Evolutionary conservation across 1,139 yeast species (phyloP), one percentile per base, ranked within the genome.

Genomic region (Blastobotrys buckinghamii): DNA sequence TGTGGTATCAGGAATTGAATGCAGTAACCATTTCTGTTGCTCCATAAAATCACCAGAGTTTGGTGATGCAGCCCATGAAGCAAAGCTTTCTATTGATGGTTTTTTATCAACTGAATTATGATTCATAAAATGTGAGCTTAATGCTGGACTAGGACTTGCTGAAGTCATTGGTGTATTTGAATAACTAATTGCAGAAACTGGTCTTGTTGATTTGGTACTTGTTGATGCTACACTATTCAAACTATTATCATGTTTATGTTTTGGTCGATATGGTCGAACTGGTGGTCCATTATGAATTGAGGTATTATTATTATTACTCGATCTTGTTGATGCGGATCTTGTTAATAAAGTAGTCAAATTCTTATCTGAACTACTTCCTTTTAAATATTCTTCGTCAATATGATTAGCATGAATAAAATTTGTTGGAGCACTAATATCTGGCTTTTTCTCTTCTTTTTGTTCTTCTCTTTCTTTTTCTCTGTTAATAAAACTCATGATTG

Each of bases 321-420:
- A 36, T 12, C 34, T 47, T 13, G 47, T 43, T 19, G 53, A 47
- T 15, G 27, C 29, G n/a, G 53, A 33, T 24, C 49, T 40, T 17
- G 39, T 19, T 29, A 29, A 13, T 13, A 29, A 29, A 29, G 32
- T 6, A 22, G 4, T 22, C n/a, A 48, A 20, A 10, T 19, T 24
- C 27, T 44, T 36, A 38, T 50, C 53, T 17, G 44, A 19, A 26
- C 44, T 44, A 16, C 44, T 39, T 6, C 48, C 54, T 29, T 32
- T 39, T 22, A 47, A 48, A 34, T 48, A 50, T n/a, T 55, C 54
- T 6, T 54, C 52, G 39, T 60, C 63, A 26, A 59, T 46, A 45
- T 60, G 64, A 12, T 50, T 51, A n/a, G 55, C 42, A 40, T 60
- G 64, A 10, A 59, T 57, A 50, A 60, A 59, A 42, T 60, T 60